Evolutionary conservation across 352 stramenopile genomes (phyloP), one percentile per base, ranked within the genome.

Genomic region (Pythium coloratum): DNA sequence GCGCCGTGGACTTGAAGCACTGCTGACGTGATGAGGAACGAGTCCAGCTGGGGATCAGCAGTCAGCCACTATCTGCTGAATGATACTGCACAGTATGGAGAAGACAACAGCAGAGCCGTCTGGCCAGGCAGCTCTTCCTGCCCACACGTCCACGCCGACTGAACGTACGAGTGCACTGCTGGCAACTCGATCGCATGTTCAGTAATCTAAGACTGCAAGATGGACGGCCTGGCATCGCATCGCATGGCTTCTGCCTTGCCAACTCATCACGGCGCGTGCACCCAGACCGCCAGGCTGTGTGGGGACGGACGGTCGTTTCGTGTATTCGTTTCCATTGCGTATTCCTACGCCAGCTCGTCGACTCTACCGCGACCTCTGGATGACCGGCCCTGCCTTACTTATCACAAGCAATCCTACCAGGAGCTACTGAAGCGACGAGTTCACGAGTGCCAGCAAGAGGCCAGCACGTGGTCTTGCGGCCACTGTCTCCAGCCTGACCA

Each of bases 11-110:
- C 14, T 24, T 49, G 40, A 49, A 49, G 40, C 40, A 13, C 40
- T 49, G 40, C 40, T 53, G 46, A 28, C 20, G 46, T 53, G 46
- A 53, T 53, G 46, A 53, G 46, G n/a, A 53, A 30, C 46, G 46
- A 3, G 46, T 30, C 46, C 46, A 53, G 46, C 46, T 53, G 46
- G 46, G 18, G 46, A 53, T 53, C 46, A 53, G 46, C 46, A 20
- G 46, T 53, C 46, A 53, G 46, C 46, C 46, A 53, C 40, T 24
- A 24, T 24, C 20, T 24, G 20, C 20, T 24, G 20, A 24, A 24
- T 24, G 20, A 24, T 24, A 24, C 20, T 24, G 20, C 20, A 24
- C 20, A 24, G 20, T 24, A 24, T 24, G 20, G 20, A 24, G 20
- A 24, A 24, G 20, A 24, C 20, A 24, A 24, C 20, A 24, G 20